Evolutionary conservation across 2,329 filamentous ascomycete species (phyloP), one percentile per base, ranked within the genome.

Genomic region (Neopestalotiopsis clavispora): DNA sequence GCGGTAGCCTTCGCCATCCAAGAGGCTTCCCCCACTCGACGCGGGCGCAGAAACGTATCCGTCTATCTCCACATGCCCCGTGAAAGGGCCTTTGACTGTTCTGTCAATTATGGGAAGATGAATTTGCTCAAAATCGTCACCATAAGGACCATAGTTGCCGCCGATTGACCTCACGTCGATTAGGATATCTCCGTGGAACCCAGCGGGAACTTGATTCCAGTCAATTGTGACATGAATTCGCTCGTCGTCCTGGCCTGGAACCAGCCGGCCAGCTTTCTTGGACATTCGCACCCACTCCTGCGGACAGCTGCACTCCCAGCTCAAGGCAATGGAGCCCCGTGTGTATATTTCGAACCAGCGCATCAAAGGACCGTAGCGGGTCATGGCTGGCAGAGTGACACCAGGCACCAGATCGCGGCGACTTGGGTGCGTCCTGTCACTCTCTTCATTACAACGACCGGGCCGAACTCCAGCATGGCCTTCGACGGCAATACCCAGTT

Each of bases 401-500:
- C 76, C 76, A 2, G 71, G 72, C 1, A 76, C 32, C 13, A 83
- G 77, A 68, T 75, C 77, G 13, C 72, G 75, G 49, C 71, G 79
- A 65, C 71, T 84, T 65, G 75, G 85, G 80, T 74, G 85, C 69
- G 76, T 85, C 73, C 76, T 83, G 9, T 90, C 82, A 2, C 86
- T 85, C 20, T 87, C 88, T 70, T 90, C 89, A 67, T 84, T 86
- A 20, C 84, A 78, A 40, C 78, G 73, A 0, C 82, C 80, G 0
- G 80, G 77, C 1, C 80, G 74, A 14, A 77, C 71, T 0, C 76
- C 76, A 14, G 69, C 71, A 20, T 76, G 74, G 5, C 83, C 85
- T 74, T 90, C 85, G 1, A 88, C 81, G 3, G 83, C 81, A 6
- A 90, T 81, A 2, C 87, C 87, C 68, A 90, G 79, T 42, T 87